These are phyloP conservation scores for Claviceps sorghi DNA, from an alignment of 2,329 filamentous ascomycete genomes.

Conservation along the genomic window DNA sequence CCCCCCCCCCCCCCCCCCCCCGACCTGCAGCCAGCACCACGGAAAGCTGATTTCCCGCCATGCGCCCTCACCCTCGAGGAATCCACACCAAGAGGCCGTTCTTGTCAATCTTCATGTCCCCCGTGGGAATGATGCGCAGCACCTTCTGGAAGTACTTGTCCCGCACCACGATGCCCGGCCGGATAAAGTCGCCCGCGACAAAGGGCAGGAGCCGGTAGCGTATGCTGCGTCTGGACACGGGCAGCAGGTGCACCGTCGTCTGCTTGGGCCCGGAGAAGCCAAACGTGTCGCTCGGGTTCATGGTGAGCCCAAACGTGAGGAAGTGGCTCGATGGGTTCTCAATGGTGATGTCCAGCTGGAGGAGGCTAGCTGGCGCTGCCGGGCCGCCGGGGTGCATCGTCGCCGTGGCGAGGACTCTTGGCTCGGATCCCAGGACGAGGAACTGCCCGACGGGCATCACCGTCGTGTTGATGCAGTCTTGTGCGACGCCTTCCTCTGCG, in stretches of 20 bases:
- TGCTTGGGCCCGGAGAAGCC: conserved; percentile 84
- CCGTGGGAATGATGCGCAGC: conserved; percentile 64
- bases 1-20: too few relatives aligned
- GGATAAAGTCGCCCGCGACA: conserved; percentile 51
- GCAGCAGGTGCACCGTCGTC: conserved; percentile 65
- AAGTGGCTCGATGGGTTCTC: conserved; percentile 94
- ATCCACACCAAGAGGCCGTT: conserved; percentile 52
- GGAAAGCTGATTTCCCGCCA: too few relatives aligned
- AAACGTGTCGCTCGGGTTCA: conserved; percentile 88
- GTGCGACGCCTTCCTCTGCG: neutral
- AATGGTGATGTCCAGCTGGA: conserved; percentile 47
- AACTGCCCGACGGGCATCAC: conserved; percentile 66
- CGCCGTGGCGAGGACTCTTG: conserved; percentile 58
- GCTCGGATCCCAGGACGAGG: conserved; percentile 67
- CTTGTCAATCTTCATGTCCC: conserved; percentile 52
- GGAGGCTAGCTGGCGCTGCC: conserved; percentile 16
- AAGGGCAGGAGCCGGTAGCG: conserved; percentile 62
- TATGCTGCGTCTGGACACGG: conserved; percentile 61
- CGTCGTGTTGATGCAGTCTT: conserved; percentile 39
- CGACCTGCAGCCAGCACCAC: too few relatives aligned
- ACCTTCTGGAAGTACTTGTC: conserved; percentile 92
- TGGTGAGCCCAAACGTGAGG: conserved; percentile 77
- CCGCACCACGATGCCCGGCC: conserved; percentile 59
- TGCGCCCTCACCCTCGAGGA: conserved; percentile 14
- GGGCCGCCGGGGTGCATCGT: conserved; percentile 27